Percentiles rank a stretch among this genome's conserved stretches.
These are phyloP conservation scores for Psilocybe sp. DNA, from an alignment of 768 basidiomycete species.

Conservation along the genomic window DNA sequence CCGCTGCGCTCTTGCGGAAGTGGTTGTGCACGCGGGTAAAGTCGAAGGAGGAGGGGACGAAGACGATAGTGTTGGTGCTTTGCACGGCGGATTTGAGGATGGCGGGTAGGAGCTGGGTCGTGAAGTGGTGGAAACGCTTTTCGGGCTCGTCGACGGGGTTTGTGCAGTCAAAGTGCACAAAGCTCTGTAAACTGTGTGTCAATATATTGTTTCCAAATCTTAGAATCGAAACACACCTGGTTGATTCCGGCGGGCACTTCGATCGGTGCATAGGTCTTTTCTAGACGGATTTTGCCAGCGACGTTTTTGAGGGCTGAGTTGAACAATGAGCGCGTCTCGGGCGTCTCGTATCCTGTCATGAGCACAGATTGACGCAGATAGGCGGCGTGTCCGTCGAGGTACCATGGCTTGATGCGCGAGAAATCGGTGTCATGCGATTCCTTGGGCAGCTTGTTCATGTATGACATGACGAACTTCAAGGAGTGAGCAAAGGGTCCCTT, in stretches of 20 bases:
- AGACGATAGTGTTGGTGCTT: slow-evolving; percentile 82
- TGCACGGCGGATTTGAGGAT: slow-evolving; percentile 92
- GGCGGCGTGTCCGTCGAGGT: slow-evolving; percentile 83
- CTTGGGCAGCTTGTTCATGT: slow-evolving; percentile 87
- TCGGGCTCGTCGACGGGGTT: slow-evolving; percentile 80
- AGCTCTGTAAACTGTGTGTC: slow-evolving; percentile 42
- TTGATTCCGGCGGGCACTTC: slow-evolving; percentile 81
- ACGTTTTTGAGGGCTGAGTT: slow-evolving; percentile 77
- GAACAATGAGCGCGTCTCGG: slow-evolving; percentile 82
- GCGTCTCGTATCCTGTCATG: slow-evolving; percentile 83
- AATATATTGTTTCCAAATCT: not conserved
- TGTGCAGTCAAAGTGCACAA: slow-evolving; percentile 69
- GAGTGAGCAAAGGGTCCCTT: not conserved
- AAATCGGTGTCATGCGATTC: slow-evolving; percentile 94
- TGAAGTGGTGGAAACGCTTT: slow-evolving; percentile 84
- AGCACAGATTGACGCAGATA: slow-evolving; percentile 90
- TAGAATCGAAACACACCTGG: slow-evolving; percentile 47
- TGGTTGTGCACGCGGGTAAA: slow-evolving; percentile 90
- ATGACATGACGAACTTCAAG: slow-evolving; percentile 75
- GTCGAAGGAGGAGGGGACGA: slow-evolving; percentile 95
- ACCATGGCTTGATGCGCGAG: slow-evolving; percentile 97
- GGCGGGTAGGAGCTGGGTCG: slow-evolving; percentile 80
- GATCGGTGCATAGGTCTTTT: slow-evolving; percentile 69
- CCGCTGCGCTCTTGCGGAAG: slow-evolving; percentile 72
- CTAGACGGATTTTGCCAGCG: slow-evolving; percentile 74